Percentiles rank a stretch among this genome's conserved stretches.
phyloP scores from a whole-genome alignment of 371 early-diverging fungal genomes.

The Syncephalastrum sp. region DNA sequence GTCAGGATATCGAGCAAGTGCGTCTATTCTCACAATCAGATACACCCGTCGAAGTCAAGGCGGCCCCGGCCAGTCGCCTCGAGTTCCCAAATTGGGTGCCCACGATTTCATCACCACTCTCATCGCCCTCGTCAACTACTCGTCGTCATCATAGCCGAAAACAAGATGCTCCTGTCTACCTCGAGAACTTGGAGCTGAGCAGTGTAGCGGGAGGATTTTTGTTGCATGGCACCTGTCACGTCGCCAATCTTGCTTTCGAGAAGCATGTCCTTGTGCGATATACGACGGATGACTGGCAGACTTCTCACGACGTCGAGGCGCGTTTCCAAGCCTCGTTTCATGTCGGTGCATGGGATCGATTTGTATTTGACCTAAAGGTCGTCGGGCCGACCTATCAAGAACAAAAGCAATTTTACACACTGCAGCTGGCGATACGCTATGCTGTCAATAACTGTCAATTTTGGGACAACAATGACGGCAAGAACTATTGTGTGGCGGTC shows the following conservation, averaged over 20 bases:
- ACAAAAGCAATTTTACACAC: no score
- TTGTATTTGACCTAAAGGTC: conserved; percentile 17
- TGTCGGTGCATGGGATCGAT: conserved; percentile 31
- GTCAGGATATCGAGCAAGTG: conserved; percentile 51
- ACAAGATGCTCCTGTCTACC: conserved; percentile 11
- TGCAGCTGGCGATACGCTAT: conserved; percentile 37
- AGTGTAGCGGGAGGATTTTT: conserved; percentile 22
- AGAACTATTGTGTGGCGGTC: conserved; percentile 54
- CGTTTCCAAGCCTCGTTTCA: conserved; percentile 41
- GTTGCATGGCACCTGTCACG: conserved; percentile 58
- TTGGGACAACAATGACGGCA: conserved; percentile 83
- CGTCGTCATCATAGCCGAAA: not conserved
- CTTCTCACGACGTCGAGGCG: conserved; percentile 55
- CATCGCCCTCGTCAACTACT: no score
- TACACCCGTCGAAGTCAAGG: conserved; percentile 46
- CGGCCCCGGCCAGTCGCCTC: conserved; percentile 25
- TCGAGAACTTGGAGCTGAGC: conserved; percentile 23
- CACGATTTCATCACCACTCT: no score
- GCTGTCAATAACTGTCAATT: conserved; percentile 58
- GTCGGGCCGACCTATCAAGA: not conserved
- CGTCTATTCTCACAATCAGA: conserved; percentile 53
- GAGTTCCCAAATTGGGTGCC: not conserved
- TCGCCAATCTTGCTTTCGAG: conserved; percentile 76
- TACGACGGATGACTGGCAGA: conserved; percentile 69
- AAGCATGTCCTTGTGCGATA: conserved; percentile 67